These are phyloP conservation scores for Trichoderma aggressivum DNA, from an alignment of 2,329 filamentous ascomycete species.

Conservation along the genomic window DNA sequence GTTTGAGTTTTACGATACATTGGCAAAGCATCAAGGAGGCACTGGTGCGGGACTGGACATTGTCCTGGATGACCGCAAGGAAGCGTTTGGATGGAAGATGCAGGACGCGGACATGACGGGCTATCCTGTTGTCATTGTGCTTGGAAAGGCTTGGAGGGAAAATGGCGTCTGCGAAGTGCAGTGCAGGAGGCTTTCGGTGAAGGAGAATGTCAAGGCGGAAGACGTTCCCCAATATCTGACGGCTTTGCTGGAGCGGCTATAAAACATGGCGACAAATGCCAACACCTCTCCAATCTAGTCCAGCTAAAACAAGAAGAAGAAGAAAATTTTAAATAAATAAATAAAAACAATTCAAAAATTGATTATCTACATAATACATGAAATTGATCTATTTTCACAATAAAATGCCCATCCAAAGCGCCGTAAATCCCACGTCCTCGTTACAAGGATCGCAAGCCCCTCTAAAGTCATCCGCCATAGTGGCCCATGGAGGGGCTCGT, in stretches of 20 bases:
- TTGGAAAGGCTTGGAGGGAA: slow-evolving; percentile 68
- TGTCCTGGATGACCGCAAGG: slow-evolving; percentile 69
- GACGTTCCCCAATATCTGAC: slow-evolving; percentile 44
- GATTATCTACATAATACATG: background rate
- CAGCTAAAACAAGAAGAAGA: background rate
- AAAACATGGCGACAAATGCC: slow-evolving; percentile 17
- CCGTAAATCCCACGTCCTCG: slow-evolving; percentile 21
- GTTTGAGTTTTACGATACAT: slow-evolving; percentile 59
- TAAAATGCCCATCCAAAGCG: background rate
- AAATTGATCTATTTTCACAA: background rate
- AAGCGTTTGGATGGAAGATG: slow-evolving; percentile 77
- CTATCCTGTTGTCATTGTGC: slow-evolving; percentile 76
- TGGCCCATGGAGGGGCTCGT: slow-evolving; percentile 27
- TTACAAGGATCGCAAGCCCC: slow-evolving; percentile 32
- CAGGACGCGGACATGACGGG: slow-evolving; percentile 86
- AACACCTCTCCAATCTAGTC: background rate
- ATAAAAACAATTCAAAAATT: background rate
- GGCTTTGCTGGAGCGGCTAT: slow-evolving; percentile 48
- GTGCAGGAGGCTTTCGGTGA: slow-evolving; percentile 64
- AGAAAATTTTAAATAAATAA: background rate
- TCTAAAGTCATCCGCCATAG: slow-evolving; percentile 32
- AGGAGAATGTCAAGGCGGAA: slow-evolving; percentile 54
- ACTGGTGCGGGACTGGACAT: slow-evolving; percentile 50
- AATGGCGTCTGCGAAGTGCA: slow-evolving; percentile 69
- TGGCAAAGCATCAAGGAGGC: slow-evolving; percentile 35